Conservation (phyloP, 805 yeast genomes). For the Crinitomyces ghanaensis region DNA sequence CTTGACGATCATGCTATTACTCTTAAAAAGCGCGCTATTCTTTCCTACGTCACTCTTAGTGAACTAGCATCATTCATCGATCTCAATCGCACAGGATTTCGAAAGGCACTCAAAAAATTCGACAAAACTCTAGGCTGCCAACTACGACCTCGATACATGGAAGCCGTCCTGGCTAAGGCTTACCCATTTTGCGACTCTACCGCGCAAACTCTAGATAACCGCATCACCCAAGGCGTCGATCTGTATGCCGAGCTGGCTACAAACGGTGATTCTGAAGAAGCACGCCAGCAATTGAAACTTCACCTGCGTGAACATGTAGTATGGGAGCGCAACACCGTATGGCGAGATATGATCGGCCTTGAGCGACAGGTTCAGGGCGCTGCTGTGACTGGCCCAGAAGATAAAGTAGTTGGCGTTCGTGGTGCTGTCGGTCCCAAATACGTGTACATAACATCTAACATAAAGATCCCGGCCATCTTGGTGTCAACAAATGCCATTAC, state of each 20-base stretch:
- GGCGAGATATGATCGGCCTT: constrained; percentile 92
- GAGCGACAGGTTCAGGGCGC: constrained; percentile 82
- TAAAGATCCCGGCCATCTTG: constrained; percentile 27
- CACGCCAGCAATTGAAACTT: constrained; percentile 38
- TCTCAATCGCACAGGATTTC: constrained; percentile 77
- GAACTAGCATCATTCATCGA: constrained; percentile 79
- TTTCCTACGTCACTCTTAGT: constrained; percentile 60
- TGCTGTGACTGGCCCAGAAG: background rate
- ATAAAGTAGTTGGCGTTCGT: no score
- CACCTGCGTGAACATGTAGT: constrained; percentile 84
- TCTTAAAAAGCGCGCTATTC: constrained; percentile 52
- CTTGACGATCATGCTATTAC: constrained; percentile 42
- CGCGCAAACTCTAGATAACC: constrained; percentile 35
- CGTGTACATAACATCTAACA: constrained; percentile 4
- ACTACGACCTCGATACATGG: constrained; percentile 48
- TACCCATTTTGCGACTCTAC: constrained; percentile 46
- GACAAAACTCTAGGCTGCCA: constrained; percentile 67
- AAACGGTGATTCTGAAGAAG: constrained; percentile 30
- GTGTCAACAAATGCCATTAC: constrained; percentile 32
- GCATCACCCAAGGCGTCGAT: constrained; percentile 41
- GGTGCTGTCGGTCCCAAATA: constrained; percentile 3
- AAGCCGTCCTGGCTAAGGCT: constrained; percentile 32
- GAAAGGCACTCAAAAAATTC: constrained; percentile 83
- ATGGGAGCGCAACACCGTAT: constrained; percentile 95
- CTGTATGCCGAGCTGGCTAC: constrained; percentile 44